Conservation (phyloP, 805 yeast species). For the Candida endomychidarum region DNA sequence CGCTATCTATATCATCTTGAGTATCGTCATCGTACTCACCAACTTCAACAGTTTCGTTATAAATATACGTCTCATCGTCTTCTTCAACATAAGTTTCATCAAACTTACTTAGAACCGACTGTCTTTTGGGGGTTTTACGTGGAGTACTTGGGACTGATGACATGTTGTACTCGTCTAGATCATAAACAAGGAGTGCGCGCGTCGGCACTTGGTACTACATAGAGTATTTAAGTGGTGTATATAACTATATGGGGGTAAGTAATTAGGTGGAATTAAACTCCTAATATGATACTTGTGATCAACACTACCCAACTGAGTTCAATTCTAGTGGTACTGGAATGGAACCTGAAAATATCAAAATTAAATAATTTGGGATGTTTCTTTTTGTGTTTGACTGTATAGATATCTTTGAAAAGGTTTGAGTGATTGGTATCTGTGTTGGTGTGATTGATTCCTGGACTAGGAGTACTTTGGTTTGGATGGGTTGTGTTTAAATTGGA, state of each 20-base stretch:
- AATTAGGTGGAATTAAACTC: neutral
- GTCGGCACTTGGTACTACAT: too few relatives aligned
- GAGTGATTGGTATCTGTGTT: neutral
- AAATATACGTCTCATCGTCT: constrained; percentile 38
- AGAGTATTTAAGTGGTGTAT: too few relatives aligned
- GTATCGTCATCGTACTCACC: constrained; percentile 16
- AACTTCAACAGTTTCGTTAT: constrained; percentile 19
- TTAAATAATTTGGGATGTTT: constrained; percentile 4
- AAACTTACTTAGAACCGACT: constrained; percentile 19
- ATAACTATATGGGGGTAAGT: too few relatives aligned
- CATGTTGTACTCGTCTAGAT: constrained; percentile 1
- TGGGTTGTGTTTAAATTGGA: neutral
- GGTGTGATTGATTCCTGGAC: neutral
- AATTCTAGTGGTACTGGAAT: neutral
- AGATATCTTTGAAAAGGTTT: constrained; percentile 1
- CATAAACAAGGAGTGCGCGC: neutral
- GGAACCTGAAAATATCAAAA: constrained; percentile 4
- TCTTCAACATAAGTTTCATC: constrained; percentile 37
- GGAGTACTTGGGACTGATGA: constrained; percentile 1
- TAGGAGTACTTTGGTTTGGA: too few relatives aligned
- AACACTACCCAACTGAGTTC: constrained; percentile 1
- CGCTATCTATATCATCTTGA: constrained; percentile 19
- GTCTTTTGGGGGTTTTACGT: constrained; percentile 11
- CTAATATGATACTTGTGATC: neutral
- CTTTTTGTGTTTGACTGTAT: neutral